Evolutionary conservation across 192 early-diverging fungal genomes (phyloP).

Genomic region (Backusella tarrabulga): DNA sequence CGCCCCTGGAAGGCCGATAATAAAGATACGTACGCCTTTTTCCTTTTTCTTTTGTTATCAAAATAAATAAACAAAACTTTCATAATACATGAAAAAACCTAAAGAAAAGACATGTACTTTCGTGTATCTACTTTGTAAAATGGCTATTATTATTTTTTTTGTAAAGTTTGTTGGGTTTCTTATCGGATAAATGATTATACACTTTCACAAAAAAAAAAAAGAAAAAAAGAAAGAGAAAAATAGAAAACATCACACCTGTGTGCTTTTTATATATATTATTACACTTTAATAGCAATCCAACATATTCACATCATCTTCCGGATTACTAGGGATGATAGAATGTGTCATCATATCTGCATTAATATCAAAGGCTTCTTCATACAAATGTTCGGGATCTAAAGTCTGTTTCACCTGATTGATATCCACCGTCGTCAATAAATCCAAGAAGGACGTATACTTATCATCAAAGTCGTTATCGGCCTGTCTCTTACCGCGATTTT

Average conservation of each 20-base stretch:
- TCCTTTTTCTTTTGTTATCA: not conserved
- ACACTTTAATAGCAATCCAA: slow-evolving; percentile 28
- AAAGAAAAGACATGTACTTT: too few relatives aligned
- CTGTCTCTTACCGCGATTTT: not conserved
- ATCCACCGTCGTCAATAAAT: slow-evolving; percentile 32
- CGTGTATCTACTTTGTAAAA: not conserved
- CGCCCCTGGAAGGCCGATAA: not conserved
- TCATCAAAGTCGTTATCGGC: not conserved
- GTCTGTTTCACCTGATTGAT: slow-evolving; percentile 43
- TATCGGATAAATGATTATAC: not conserved
- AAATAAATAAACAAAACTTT: not conserved
- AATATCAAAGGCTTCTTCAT: slow-evolving; percentile 52
- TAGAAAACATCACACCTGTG: not conserved
- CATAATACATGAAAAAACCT: too few relatives aligned
- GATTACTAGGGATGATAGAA: slow-evolving; percentile 31
- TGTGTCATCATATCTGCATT: slow-evolving; percentile 41
- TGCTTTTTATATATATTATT: not conserved
- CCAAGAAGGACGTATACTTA: slow-evolving; percentile 30
- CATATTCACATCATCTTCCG: slow-evolving; percentile 22
- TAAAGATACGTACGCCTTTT: not conserved
- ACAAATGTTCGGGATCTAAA: slow-evolving; percentile 48
- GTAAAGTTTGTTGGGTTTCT: not conserved
- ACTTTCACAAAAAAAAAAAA: not conserved
- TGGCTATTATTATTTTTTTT: not conserved
- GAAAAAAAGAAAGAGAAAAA: not conserved